Evolutionary conservation across 345 rosid genomes (phyloP).

Genomic region (Linum tenue): DNA sequence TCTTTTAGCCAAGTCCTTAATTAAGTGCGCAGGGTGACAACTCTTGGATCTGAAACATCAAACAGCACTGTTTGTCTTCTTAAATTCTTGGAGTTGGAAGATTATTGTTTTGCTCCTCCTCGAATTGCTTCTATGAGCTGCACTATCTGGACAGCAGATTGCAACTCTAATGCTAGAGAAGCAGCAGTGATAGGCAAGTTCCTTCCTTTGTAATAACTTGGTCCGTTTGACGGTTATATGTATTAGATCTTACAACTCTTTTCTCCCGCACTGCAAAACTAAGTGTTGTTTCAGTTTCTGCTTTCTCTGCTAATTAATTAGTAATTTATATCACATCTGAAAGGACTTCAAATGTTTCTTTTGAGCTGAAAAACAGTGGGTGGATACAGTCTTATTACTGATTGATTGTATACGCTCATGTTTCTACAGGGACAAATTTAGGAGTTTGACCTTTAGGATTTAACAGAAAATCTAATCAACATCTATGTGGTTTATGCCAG

Average conservation of each 20-base stretch:
- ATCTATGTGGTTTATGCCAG: too few species aligned
- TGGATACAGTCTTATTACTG: background rate
- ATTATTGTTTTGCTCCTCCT: constrained; percentile 20
- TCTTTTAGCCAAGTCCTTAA: constrained; percentile 35
- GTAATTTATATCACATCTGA: too few species aligned
- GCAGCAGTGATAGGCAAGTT: constrained; percentile 65
- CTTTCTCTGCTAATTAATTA: background rate
- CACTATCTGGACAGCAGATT: constrained; percentile 91
- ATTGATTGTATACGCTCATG: constrained; percentile 12
- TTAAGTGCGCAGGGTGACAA: constrained; percentile 61
- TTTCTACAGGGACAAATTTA: constrained; percentile 46
- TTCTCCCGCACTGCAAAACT: too few species aligned
- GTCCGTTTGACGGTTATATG: background rate
- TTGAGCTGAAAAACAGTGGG: too few species aligned
- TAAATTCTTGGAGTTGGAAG: constrained; percentile 37
- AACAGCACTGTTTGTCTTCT: constrained; percentile 48
- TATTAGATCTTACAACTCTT: background rate
- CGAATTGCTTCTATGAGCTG: constrained; percentile 30
- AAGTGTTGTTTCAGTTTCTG: too few species aligned
- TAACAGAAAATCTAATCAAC: too few species aligned
- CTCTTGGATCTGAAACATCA: constrained; percentile 53
- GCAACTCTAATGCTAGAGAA: constrained; percentile 32
- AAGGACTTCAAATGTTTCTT: too few species aligned
- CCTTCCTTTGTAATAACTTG: constrained; percentile 12
- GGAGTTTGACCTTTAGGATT: constrained; percentile 32